phyloP scores from a whole-genome alignment of 2,329 filamentous ascomycete species.

The Aspergillus felis region DNA sequence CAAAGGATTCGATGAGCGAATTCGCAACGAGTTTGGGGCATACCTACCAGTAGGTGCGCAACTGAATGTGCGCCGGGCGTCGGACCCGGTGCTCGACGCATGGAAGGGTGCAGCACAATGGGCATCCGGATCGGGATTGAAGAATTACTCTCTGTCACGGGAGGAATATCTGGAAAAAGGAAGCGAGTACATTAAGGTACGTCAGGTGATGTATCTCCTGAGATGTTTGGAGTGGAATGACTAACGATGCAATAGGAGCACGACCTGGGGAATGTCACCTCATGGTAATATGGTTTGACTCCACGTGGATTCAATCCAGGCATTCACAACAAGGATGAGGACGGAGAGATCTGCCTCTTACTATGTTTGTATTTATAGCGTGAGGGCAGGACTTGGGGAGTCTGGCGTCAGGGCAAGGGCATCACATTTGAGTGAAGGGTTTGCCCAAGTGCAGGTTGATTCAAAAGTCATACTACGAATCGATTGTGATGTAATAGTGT shows the following conservation, averaged over 20 bases:
- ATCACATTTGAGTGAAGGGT: background rate
- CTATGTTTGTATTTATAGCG: conserved; percentile 21
- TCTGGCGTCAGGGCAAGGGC: conserved; percentile 5
- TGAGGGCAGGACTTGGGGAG: conserved; percentile 11
- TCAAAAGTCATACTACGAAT: background rate
- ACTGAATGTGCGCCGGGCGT: conserved; percentile 68
- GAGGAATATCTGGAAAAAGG: conserved; percentile 92
- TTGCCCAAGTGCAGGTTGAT: background rate
- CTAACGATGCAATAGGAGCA: conserved; percentile 29
- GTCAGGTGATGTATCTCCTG: background rate
- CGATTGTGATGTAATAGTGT: background rate
- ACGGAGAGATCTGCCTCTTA: background rate
- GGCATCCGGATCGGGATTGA: conserved; percentile 59
- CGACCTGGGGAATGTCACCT: conserved; percentile 35
- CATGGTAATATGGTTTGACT: conserved; percentile 17
- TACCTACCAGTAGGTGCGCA: conserved; percentile 66
- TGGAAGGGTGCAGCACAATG: conserved; percentile 91
- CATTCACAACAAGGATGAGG: background rate
- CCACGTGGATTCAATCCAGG: background rate
- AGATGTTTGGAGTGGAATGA: background rate
- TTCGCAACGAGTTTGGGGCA: conserved; percentile 67
- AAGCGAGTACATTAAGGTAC: conserved; percentile 82
- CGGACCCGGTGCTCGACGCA: conserved; percentile 76
- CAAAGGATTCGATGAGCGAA: conserved; percentile 76
- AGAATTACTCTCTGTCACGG: conserved; percentile 64